A percentile compares a stretch with the other conserved stretches of the same genome.
These are phyloP conservation scores for Albatrellus ellisii DNA, from an alignment of 768 basidiomycete genomes.

Conservation along the genomic window DNA sequence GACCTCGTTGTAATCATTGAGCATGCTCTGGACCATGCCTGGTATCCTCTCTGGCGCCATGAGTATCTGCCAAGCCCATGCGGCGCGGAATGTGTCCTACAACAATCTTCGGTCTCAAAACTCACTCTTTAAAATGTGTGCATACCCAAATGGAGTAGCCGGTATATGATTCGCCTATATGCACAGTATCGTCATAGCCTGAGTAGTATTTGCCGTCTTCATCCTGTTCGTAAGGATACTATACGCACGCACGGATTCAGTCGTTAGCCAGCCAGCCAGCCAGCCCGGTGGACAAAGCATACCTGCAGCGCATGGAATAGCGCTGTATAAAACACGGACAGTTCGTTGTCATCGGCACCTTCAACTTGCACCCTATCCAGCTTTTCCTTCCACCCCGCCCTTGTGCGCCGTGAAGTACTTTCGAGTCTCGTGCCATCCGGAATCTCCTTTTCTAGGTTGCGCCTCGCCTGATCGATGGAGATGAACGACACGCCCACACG, in stretches of 20 bases:
- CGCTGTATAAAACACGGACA: constrained; percentile 38
- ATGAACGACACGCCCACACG: constrained; percentile 66
- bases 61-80: constrained; percentile 69
- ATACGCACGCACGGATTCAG: too few relatives aligned
- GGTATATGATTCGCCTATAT: constrained; percentile 57
- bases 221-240: constrained; percentile 70
- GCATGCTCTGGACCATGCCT: constrained; percentile 68
- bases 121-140: not conserved
- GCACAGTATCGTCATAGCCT: constrained; percentile 56
- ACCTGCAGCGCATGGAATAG: constrained; percentile 54
- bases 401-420: constrained; percentile 23
- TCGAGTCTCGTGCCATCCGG: constrained; percentile 26
- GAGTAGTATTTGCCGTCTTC: constrained; percentile 64
- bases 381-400: constrained; percentile 28
- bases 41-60: constrained; percentile 67
- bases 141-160: constrained; percentile 73
- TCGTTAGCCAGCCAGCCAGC: not conserved
- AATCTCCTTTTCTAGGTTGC: constrained; percentile 26
- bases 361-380: constrained; percentile 24
- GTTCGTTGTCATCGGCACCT: constrained; percentile 22
- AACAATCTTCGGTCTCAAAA: not conserved
- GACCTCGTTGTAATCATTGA: constrained; percentile 64
- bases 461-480: constrained; percentile 43
- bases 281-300: constrained; percentile 1
- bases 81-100: constrained; percentile 68